Conservation (phyloP, 495 filamentous ascomycete genomes). For the Hypoxylon perforatum region DNA sequence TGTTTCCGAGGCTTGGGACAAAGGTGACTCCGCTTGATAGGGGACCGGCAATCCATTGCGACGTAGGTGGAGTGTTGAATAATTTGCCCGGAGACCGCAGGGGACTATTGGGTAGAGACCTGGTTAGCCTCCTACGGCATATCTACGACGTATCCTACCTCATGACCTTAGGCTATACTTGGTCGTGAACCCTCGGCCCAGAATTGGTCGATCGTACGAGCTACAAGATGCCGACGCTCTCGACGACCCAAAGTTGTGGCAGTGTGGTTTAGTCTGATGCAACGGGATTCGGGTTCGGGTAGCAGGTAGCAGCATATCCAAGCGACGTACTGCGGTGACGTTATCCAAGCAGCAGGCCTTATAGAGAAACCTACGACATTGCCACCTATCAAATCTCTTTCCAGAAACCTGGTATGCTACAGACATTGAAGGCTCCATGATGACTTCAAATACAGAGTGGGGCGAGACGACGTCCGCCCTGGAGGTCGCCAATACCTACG, state of each 20-base stretch:
- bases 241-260: conserved; percentile 8
- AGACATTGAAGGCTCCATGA: conserved; percentile 14
- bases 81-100: conserved; percentile 23
- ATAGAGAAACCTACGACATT: background rate
- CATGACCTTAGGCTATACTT: conserved; percentile 39
- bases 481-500: conserved; percentile 56
- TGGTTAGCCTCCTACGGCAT: conserved; percentile 1
- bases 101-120: conserved; percentile 20
- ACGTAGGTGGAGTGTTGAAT: conserved; percentile 21
- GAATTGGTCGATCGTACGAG: conserved; percentile 25
- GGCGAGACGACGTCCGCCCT: conserved; percentile 55
- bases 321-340: background rate
- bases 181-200: conserved; percentile 23
- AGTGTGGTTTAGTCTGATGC: conserved; percentile 8
- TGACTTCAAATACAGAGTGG: conserved; percentile 58
- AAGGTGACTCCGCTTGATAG: conserved; percentile 20
- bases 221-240: conserved; percentile 24
- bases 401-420: background rate
- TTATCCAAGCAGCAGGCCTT: background rate
- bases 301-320: conserved; percentile 15
- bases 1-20: conserved; percentile 13
- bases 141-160: conserved; percentile 4
- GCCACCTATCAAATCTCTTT: background rate
- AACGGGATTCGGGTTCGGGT: conserved; percentile 27
- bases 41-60: conserved; percentile 3